Evolutionary conservation across 2,329 filamentous ascomycete species (phyloP).

Genomic region (Cordyceps pruinosa): DNA sequence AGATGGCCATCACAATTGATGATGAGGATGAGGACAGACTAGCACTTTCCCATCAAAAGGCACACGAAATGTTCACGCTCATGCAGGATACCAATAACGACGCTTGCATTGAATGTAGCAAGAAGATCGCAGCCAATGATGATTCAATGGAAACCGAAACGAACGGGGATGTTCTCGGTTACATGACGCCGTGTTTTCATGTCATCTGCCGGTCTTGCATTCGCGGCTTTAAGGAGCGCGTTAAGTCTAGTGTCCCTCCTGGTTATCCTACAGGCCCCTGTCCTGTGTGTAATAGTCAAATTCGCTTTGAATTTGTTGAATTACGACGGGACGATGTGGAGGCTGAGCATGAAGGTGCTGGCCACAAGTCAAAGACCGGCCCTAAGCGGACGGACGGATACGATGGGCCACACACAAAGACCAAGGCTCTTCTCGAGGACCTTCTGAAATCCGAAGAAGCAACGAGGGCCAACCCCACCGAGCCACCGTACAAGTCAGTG

Average conservation of each 20-base stretch:
- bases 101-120: conserved; percentile 62
- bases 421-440: conserved; percentile 70
- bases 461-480: conserved; percentile 52
- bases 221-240: conserved; percentile 48
- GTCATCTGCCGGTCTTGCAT: conserved; percentile 74
- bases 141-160: conserved; percentile 48
- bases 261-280: conserved; percentile 48
- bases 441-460: conserved; percentile 58
- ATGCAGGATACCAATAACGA: conserved; percentile 78
- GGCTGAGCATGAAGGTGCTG: conserved; percentile 46
- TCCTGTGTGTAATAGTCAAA: conserved; percentile 58
- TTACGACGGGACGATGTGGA: conserved; percentile 58
- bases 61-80: conserved; percentile 78
- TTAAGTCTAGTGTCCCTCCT: conserved; percentile 32
- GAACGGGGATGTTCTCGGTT: conserved; percentile 61
- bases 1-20: conserved; percentile 83
- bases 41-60: conserved; percentile 60
- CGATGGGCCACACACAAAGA: conserved; percentile 85
- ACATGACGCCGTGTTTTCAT: conserved; percentile 83
- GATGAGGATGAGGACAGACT: conserved; percentile 61
- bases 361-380: conserved; percentile 24
- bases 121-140: conserved; percentile 52
- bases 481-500: conserved; percentile 82
- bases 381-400: conserved; percentile 63
- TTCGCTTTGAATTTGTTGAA: conserved; percentile 58